phyloP scores from a whole-genome alignment of 202 grass and related monocot genomes.

The Musa balbisiana region DNA sequence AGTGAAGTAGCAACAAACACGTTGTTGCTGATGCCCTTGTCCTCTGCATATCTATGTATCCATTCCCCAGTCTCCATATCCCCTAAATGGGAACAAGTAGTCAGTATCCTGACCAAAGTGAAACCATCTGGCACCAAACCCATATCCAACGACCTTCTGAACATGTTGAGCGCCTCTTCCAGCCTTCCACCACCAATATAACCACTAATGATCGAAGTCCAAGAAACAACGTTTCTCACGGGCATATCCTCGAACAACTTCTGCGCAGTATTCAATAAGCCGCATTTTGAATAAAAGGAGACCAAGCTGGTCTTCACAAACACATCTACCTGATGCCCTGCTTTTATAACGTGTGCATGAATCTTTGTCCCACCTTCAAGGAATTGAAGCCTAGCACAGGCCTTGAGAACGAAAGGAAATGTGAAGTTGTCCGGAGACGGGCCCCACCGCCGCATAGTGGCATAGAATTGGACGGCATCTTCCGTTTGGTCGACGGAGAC shows the following conservation, averaged over 20 bases:
- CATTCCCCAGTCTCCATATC: slow-evolving; percentile 37
- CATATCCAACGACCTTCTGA: neutral
- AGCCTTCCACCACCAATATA: neutral
- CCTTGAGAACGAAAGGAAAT: slow-evolving; percentile 42
- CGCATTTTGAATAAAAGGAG: slow-evolving; percentile 39
- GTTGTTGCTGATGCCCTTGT: slow-evolving; percentile 20
- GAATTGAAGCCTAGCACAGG: slow-evolving; percentile 37
- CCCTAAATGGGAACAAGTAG: slow-evolving; percentile 31
- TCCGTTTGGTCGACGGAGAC: slow-evolving; percentile 26
- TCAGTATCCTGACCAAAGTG: slow-evolving; percentile 13
- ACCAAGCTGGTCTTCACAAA: slow-evolving; percentile 57
- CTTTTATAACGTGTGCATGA: slow-evolving; percentile 36
- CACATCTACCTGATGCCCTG: slow-evolving; percentile 27
- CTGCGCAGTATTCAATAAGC: slow-evolving; percentile 21
- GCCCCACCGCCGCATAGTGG: slow-evolving; percentile 14
- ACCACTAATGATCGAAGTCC: slow-evolving; percentile 15
- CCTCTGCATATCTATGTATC: slow-evolving; percentile 17
- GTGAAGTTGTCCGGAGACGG: slow-evolving; percentile 41
- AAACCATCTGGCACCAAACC: slow-evolving; percentile 12
- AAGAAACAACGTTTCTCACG: slow-evolving; percentile 13
- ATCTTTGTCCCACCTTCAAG: slow-evolving; percentile 25
- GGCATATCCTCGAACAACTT: slow-evolving; percentile 27
- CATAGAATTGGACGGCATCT: slow-evolving; percentile 33
- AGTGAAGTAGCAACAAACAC: slow-evolving; percentile 45
- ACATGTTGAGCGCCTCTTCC: neutral